A percentile compares a stretch with the other conserved stretches of the same genome.
Evolutionary conservation across 2,329 filamentous ascomycete genomes (phyloP).

Genomic region (Aureobasidium leucospermi): DNA sequence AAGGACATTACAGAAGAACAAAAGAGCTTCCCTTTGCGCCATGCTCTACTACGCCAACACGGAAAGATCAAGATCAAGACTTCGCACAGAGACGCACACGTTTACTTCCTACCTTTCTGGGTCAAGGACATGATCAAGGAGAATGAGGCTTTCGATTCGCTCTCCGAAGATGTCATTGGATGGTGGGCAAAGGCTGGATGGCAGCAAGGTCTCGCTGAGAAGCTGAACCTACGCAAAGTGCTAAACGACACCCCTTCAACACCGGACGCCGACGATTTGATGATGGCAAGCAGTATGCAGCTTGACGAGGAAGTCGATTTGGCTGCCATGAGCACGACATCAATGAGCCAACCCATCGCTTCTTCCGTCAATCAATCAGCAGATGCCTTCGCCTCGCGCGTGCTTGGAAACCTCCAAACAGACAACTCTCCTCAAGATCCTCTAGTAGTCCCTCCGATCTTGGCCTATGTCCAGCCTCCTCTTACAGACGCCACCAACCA

Average conservation of each 20-base stretch:
- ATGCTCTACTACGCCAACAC: constrained; percentile 67
- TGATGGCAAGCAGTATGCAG: constrained; percentile 19
- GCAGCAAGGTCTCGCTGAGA: constrained; percentile 73
- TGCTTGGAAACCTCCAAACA: constrained; percentile 13
- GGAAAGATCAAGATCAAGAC: constrained; percentile 72
- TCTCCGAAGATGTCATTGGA: constrained; percentile 84
- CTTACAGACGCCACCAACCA: constrained; percentile 18
- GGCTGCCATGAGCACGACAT: constrained; percentile 17
- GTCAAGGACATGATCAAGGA: constrained; percentile 72
- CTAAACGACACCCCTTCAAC: constrained; percentile 40
- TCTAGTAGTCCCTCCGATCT: constrained; percentile 60
- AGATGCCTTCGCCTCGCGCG: constrained; percentile 15
- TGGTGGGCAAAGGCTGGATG: constrained; percentile 95
- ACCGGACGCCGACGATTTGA: constrained; percentile 22
- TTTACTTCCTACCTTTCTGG: constrained; percentile 93
- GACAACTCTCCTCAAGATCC: constrained; percentile 17
- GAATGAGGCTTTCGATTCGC: constrained; percentile 77
- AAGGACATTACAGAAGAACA: constrained; percentile 75
- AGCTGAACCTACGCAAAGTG: constrained; percentile 64
- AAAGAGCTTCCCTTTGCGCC: constrained; percentile 65
- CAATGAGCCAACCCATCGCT: constrained; percentile 6
- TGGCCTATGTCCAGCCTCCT: constrained; percentile 73
- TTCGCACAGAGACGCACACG: constrained; percentile 81
- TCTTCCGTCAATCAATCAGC: constrained; percentile 6
- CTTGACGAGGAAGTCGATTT: constrained; percentile 21